These are phyloP conservation scores for Xylaria bambusicola DNA, from an alignment of 495 filamentous ascomycete species.

Conservation along the genomic window DNA sequence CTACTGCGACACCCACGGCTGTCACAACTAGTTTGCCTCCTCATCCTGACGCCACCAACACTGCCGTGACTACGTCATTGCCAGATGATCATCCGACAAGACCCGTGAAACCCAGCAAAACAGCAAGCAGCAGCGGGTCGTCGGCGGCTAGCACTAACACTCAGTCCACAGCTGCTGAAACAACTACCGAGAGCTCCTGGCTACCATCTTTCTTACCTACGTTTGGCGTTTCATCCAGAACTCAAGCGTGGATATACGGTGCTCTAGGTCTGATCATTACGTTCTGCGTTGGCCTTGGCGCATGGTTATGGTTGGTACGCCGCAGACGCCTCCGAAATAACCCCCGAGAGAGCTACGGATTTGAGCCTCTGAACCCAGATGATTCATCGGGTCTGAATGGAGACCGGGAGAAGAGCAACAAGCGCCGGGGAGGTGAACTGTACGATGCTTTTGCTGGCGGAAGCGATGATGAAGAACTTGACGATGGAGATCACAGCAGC, in stretches of 20 bases:
- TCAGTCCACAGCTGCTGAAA: slow-evolving; percentile 37
- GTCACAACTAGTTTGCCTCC: slow-evolving; percentile 43
- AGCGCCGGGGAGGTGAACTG: slow-evolving; percentile 74
- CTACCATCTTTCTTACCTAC: slow-evolving; percentile 90
- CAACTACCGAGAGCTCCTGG: slow-evolving; percentile 57
- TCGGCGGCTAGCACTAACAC: slow-evolving; percentile 38
- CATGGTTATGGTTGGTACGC: slow-evolving; percentile 78
- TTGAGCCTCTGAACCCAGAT: slow-evolving; percentile 85
- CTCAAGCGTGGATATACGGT: slow-evolving; percentile 94
- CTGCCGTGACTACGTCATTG: slow-evolving; percentile 40
- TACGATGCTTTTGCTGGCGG: slow-evolving; percentile 92
- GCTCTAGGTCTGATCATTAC: slow-evolving; percentile 77
- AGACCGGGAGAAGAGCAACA: slow-evolving; percentile 34
- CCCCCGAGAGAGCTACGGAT: slow-evolving; percentile 85
- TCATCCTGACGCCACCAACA: slow-evolving; percentile 26
- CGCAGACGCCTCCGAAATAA: slow-evolving; percentile 74
- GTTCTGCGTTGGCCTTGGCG: slow-evolving; percentile 77
- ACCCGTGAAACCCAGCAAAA: slow-evolving; percentile 60
- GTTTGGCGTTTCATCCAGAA: slow-evolving; percentile 88
- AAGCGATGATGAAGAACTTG: slow-evolving; percentile 68
- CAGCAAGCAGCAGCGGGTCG: slow-evolving; percentile 41
- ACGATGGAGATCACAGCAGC: slow-evolving; percentile 50
- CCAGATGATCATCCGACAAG: slow-evolving; percentile 77
- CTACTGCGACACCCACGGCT: slow-evolving; percentile 43
- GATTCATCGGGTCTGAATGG: slow-evolving; percentile 61